Conservation (phyloP, 768 basidiomycete species). For the Chalciporus piperatus region DNA sequence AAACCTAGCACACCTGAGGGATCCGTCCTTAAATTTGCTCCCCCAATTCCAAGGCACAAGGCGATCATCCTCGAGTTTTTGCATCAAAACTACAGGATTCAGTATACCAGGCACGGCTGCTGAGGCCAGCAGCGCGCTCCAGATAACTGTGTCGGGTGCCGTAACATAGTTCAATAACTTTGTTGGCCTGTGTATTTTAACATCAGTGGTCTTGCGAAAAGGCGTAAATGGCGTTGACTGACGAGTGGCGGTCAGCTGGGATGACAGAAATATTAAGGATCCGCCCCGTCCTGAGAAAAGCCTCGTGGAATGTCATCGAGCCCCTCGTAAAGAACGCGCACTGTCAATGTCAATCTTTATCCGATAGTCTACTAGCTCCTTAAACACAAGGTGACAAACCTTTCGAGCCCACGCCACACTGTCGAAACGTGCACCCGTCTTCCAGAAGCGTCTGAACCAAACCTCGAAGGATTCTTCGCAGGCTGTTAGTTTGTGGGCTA, state of each 20-base stretch:
- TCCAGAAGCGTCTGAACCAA: slow-evolving; percentile 72
- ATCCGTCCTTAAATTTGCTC: slow-evolving; percentile 91
- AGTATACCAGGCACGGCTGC: slow-evolving; percentile 95
- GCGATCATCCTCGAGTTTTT: slow-evolving; percentile 77
- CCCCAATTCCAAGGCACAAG: slow-evolving; percentile 95
- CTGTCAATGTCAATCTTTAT: slow-evolving; percentile 36
- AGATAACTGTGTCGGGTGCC: slow-evolving; percentile 88
- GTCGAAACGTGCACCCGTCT: slow-evolving; percentile 94
- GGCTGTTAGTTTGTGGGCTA: slow-evolving; percentile 81
- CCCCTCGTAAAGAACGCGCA: slow-evolving; percentile 89
- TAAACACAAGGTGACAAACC: slow-evolving; percentile 39
- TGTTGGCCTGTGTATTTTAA: slow-evolving; percentile 63
- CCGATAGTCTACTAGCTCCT: neutral
- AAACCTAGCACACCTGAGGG: slow-evolving; percentile 55
- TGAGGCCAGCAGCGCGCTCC: slow-evolving; percentile 79
- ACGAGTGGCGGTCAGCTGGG: slow-evolving; percentile 87
- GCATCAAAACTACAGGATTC: slow-evolving; percentile 94
- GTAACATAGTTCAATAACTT: slow-evolving; percentile 95
- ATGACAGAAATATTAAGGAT: slow-evolving; percentile 93
- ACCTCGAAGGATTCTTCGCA: slow-evolving; percentile 73
- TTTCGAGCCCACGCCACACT: slow-evolving; percentile 87
- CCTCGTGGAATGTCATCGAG: slow-evolving; percentile 93
- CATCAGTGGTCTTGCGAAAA: slow-evolving; percentile 6
- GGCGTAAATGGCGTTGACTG: slow-evolving; percentile 22
- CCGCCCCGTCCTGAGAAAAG: slow-evolving; percentile 88